Evolutionary conservation across 1,139 yeast genomes (phyloP).

Genomic region (Blastobotrys arbuscula): DNA sequence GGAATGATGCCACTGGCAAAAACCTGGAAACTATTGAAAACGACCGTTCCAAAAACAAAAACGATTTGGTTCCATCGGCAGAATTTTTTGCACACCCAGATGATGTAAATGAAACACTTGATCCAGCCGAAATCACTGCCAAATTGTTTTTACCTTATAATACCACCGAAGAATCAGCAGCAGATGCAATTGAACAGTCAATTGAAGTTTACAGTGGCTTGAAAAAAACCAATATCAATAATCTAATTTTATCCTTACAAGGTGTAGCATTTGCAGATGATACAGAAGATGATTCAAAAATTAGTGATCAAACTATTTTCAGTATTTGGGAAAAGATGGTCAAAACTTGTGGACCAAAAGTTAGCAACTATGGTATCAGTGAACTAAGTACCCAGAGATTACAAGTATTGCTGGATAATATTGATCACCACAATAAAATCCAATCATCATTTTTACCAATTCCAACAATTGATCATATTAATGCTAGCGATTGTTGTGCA

Average conservation of each 20-base stretch:
- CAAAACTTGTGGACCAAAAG: not conserved
- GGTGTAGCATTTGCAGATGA: constrained; percentile 26
- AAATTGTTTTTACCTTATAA: constrained; percentile 26
- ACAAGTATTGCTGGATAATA: constrained; percentile 17
- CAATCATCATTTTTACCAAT: constrained; percentile 10
- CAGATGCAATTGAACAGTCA: constrained; percentile 15
- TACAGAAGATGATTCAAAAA: constrained; percentile 15
- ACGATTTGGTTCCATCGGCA: not conserved
- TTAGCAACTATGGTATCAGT: constrained; percentile 28
- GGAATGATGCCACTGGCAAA: constrained; percentile 3
- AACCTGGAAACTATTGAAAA: not conserved
- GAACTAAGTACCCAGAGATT: constrained; percentile 27
- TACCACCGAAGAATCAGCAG: constrained; percentile 13
- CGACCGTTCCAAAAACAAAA: not conserved
- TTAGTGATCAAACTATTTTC: constrained; percentile 18
- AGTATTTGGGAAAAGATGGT: constrained; percentile 24
- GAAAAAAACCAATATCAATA: constrained; percentile 15
- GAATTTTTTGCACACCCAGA: constrained; percentile 1
- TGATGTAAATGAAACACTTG: not conserved
- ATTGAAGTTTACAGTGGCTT: constrained; percentile 12
- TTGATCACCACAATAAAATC: constrained; percentile 8
- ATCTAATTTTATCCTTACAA: constrained; percentile 26
- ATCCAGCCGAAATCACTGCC: constrained; percentile 16
- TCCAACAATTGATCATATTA: constrained; percentile 30
- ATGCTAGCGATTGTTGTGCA: constrained; percentile 33